A percentile compares a stretch with the other conserved stretches of the same genome.
These are phyloP conservation scores for Ploettnerulaceae sp. DNA, from an alignment of 2,329 filamentous ascomycete species.

Conservation along the genomic window DNA sequence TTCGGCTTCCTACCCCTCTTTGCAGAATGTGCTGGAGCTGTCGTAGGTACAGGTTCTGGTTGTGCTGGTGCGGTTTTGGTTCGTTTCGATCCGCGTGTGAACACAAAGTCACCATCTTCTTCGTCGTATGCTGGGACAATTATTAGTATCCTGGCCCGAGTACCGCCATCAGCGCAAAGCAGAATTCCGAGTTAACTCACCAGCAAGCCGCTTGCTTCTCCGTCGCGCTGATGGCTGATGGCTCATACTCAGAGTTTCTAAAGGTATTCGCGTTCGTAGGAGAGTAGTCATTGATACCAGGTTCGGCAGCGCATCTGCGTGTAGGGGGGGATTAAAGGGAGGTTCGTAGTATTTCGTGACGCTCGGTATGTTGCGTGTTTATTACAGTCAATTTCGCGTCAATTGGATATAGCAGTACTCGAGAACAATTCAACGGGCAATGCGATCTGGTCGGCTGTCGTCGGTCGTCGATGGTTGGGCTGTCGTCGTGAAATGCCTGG, in stretches of 20 bases:
- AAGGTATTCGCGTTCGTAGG: slow-evolving; percentile 57
- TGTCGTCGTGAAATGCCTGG: slow-evolving; percentile 18
- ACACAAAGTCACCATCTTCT: slow-evolving; percentile 72
- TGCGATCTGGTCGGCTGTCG: slow-evolving; percentile 6
- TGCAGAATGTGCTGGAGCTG: slow-evolving; percentile 33
- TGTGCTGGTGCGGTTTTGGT: slow-evolving; percentile 51
- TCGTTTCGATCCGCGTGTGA: slow-evolving; percentile 63
- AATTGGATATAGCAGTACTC: slow-evolving; percentile 19
- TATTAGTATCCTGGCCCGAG: slow-evolving; percentile 2
- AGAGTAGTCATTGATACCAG: slow-evolving; percentile 63
- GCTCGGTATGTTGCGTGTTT: slow-evolving; percentile 13
- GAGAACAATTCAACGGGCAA: background rate
- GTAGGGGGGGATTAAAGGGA: slow-evolving; percentile 12
- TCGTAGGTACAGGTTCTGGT: slow-evolving; percentile 39
- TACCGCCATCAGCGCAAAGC: slow-evolving; percentile 9
- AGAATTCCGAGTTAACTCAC: slow-evolving; percentile 41
- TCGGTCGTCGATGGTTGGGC: slow-evolving; percentile 7
- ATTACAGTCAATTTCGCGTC: slow-evolving; percentile 22
- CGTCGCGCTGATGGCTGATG: slow-evolving; percentile 51
- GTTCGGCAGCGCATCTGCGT: slow-evolving; percentile 29
- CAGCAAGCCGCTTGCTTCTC: slow-evolving; percentile 57
- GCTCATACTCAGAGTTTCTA: slow-evolving; percentile 66
- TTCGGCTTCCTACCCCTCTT: slow-evolving; percentile 33
- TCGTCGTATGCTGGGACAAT: slow-evolving; percentile 54
- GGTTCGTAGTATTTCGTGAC: slow-evolving; percentile 9